A percentile compares a stretch with the other conserved stretches of the same genome.
phyloP scores from a whole-genome alignment of 768 basidiomycete species.

The Zangia roseola region DNA sequence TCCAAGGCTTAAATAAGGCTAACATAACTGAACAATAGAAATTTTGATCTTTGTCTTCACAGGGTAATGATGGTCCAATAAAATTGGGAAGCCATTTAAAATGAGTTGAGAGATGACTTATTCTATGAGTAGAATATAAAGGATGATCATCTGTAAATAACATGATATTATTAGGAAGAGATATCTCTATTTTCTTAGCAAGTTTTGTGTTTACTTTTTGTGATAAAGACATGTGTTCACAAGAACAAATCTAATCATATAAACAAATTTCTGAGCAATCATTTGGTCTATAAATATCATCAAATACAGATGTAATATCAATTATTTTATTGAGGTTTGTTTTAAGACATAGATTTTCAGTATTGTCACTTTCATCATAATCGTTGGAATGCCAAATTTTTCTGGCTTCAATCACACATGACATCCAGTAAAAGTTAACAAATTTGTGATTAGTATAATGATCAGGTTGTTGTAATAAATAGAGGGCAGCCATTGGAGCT shows the following conservation, averaged over 20 bases:
- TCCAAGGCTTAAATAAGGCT: neutral
- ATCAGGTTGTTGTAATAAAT: neutral
- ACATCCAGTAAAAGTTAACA: neutral
- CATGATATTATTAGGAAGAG: no score
- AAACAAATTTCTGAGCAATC: neutral
- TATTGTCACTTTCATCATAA: no score
- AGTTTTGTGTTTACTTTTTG: neutral
- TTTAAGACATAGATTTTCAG: neutral
- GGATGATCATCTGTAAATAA: neutral
- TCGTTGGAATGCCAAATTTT: neutral
- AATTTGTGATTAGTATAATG: neutral
- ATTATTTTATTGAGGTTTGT: neutral
- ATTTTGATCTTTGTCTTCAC: neutral
- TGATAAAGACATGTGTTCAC: neutral
- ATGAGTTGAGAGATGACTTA: accelerated
- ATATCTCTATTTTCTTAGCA: no score
- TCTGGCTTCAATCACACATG: neutral
- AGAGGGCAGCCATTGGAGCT: neutral
- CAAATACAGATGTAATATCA: neutral
- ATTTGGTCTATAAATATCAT: neutral
- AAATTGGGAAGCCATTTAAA: neutral
- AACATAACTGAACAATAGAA: neutral
- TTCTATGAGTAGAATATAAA: neutral
- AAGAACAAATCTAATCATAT: neutral
- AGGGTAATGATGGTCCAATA: neutral